Evolutionary conservation across 306 rosid species (phyloP).

Genomic region (Luffa acutangula): DNA sequence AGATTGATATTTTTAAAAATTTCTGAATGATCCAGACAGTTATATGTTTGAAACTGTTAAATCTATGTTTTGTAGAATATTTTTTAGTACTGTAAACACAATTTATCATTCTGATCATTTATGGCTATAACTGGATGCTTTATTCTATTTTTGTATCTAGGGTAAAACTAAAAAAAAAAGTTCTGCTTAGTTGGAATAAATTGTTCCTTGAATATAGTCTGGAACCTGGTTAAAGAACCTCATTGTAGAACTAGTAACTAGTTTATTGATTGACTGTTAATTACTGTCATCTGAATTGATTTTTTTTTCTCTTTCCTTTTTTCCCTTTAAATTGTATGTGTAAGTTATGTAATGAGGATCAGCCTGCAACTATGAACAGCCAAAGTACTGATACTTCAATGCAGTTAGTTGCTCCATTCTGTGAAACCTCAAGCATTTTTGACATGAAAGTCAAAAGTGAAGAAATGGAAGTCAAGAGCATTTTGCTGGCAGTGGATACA

Average conservation of each 20-base stretch:
- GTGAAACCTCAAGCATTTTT: not conserved
- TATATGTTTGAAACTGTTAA: not conserved
- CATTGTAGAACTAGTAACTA: not conserved
- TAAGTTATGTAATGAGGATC: conserved; percentile 2
- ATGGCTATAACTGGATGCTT: not conserved
- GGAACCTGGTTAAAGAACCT: not conserved
- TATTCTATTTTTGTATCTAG: not conserved
- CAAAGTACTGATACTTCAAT: conserved; percentile 8
- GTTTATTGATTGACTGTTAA: not conserved
- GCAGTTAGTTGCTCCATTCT: conserved; percentile 11
- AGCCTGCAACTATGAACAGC: conserved; percentile 9
- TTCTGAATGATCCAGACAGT: not conserved
- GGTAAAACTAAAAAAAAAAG: not conserved
- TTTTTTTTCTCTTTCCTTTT: not conserved
- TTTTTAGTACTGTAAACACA: not conserved
- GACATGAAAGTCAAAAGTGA: not conserved
- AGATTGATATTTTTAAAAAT: not conserved
- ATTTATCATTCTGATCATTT: not conserved
- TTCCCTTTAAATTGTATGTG: not conserved
- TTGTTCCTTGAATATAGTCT: not conserved
- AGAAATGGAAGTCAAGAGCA: conserved; percentile 17
- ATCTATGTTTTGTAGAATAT: not conserved
- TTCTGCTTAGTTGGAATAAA: not conserved
- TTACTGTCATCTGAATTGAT: not conserved
- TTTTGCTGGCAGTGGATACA: not conserved